phyloP scores from a whole-genome alignment of 495 filamentous ascomycete genomes.

The Xylaria sp. region DNA sequence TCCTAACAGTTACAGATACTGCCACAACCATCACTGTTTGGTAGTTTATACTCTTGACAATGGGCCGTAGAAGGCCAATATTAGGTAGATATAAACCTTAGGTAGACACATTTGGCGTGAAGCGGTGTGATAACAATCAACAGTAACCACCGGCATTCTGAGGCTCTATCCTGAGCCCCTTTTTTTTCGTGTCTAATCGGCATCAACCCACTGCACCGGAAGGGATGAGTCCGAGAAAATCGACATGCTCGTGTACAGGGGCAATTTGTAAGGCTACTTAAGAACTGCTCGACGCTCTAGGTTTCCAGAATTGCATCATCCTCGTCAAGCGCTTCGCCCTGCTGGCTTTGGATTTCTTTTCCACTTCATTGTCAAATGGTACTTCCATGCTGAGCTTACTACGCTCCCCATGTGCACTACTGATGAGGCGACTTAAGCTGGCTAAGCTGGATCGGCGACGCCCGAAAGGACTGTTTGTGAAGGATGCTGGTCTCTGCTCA shows the following conservation, averaged over 20 bases:
- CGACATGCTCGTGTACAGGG: background rate
- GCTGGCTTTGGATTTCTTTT: slow-evolving; percentile 70
- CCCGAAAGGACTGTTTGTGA: slow-evolving; percentile 69
- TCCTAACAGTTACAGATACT: background rate
- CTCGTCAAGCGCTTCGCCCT: slow-evolving; percentile 77
- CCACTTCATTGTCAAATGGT: slow-evolving; percentile 58
- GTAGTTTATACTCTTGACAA: background rate
- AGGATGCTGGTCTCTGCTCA: slow-evolving; percentile 71
- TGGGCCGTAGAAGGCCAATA: background rate
- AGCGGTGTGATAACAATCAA: background rate
- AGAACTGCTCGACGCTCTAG: slow-evolving; percentile 45
- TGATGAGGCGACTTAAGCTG: slow-evolving; percentile 83
- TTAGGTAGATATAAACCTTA: background rate
- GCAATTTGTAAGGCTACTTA: slow-evolving; percentile 19
- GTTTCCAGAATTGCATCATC: slow-evolving; percentile 85
- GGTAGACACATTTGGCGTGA: background rate
- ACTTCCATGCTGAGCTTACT: slow-evolving; percentile 83
- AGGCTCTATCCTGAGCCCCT: background rate
- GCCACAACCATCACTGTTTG: background rate
- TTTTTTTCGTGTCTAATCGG: background rate
- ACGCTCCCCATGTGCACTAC: slow-evolving; percentile 75
- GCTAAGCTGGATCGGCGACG: slow-evolving; percentile 84
- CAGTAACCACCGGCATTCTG: background rate
- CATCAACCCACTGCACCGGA: background rate
- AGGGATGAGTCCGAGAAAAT: background rate